A percentile compares a stretch with the other conserved stretches of the same genome.
These are phyloP conservation scores for Phanerodontia chrysosporium DNA, from an alignment of 768 basidiomycete genomes.

Conservation along the genomic window DNA sequence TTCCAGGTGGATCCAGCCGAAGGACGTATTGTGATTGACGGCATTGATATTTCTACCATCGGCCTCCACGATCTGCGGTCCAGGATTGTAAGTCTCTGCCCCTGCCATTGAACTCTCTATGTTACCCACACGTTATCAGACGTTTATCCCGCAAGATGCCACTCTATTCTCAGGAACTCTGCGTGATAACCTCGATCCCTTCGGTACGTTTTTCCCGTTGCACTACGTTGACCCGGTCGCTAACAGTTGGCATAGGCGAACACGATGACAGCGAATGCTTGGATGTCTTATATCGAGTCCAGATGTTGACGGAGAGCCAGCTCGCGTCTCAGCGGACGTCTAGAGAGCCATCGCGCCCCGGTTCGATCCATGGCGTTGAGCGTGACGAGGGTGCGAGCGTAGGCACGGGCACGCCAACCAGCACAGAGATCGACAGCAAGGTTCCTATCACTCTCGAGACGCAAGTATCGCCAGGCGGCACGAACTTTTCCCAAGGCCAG, in stretches of 20 bases:
- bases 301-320: conserved; percentile 57
- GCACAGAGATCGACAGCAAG: conserved; percentile 54
- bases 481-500: conserved; percentile 92
- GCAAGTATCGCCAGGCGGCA: conserved; percentile 79
- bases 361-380: conserved; percentile 41
- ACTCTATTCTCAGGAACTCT: conserved; percentile 79
- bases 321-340: conserved; percentile 48
- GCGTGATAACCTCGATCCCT: conserved; percentile 72
- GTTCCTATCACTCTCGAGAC: conserved; percentile 64
- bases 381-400: conserved; percentile 31
- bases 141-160: conserved; percentile 76
- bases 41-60: conserved; percentile 83
- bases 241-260: conserved; percentile 41
- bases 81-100: conserved; percentile 45
- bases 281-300: conserved; percentile 79
- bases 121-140: conserved; percentile 34
- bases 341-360: conserved; percentile 40
- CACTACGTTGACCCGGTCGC: too few relatives aligned
- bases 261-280: conserved; percentile 76
- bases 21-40: conserved; percentile 80
- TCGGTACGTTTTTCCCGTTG: conserved; percentile 36
- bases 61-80: conserved; percentile 83
- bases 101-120: not conserved
- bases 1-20: conserved; percentile 68
- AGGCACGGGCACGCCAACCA: conserved; percentile 23